phyloP scores from a whole-genome alignment of 345 rosid species.

The Eucalyptus pauciflora region DNA sequence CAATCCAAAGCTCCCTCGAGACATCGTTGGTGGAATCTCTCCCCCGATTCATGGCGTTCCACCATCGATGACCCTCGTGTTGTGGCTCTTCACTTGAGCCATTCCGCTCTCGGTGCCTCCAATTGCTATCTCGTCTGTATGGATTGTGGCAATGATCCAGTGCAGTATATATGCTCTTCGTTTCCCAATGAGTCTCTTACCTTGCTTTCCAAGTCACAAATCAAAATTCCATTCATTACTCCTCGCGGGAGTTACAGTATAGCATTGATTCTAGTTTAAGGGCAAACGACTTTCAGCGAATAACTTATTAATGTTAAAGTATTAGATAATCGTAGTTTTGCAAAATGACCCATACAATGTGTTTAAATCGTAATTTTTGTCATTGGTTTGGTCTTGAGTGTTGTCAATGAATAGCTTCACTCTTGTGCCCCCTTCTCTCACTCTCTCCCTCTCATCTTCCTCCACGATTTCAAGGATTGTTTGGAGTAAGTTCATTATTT shows the following conservation, averaged over 20 bases:
- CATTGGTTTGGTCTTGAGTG: no score
- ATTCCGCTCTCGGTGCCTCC: neutral
- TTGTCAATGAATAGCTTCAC: no score
- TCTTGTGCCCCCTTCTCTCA: no score
- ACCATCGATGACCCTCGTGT: neutral
- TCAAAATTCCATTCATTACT: neutral
- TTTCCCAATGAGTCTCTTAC: neutral
- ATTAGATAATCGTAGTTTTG: no score
- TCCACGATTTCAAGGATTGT: neutral
- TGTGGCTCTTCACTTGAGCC: neutral
- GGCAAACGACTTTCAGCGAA: neutral
- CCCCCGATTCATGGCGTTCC: neutral
- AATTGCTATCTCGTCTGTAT: neutral
- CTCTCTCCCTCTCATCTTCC: no score
- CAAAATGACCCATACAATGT: no score
- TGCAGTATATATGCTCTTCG: neutral
- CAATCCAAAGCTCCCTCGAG: neutral
- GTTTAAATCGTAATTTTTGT: no score
- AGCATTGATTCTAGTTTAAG: neutral
- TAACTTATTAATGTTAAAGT: no score
- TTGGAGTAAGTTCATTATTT: neutral
- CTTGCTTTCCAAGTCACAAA: neutral
- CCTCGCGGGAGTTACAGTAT: fast-evolving
- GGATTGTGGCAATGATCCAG: neutral
- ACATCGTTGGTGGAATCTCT: neutral